Evolutionary conservation across 2,329 filamentous ascomycete genomes (phyloP).

Genomic region (Verruconis gallopava): DNA sequence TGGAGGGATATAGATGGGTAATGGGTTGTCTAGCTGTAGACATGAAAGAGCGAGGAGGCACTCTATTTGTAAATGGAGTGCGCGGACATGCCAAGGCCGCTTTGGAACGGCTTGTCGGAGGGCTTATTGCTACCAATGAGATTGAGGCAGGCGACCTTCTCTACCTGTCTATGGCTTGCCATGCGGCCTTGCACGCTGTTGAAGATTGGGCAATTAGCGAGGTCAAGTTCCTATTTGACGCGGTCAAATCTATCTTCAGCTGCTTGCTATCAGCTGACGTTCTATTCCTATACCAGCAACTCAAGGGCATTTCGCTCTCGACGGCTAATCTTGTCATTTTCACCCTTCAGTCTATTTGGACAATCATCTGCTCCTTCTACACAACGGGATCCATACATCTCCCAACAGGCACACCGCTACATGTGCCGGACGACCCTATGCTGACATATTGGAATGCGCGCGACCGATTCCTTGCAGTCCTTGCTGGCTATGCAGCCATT

Average conservation of each 20-base stretch:
- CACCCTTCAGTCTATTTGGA: slow-evolving; percentile 1
- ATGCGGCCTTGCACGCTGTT: slow-evolving; percentile 3
- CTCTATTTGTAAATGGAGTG: not conserved
- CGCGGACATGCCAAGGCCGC: slow-evolving; percentile 3
- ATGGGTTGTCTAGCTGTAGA: slow-evolving; percentile 4
- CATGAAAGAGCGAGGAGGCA: not conserved
- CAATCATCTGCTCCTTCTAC: not conserved
- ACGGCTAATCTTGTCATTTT: not conserved
- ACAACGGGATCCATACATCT: slow-evolving; percentile 4
- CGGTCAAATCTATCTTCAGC: not conserved
- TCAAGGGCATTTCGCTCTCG: not conserved
- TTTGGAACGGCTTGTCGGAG: slow-evolving; percentile 2
- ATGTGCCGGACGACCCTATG: slow-evolving; percentile 22
- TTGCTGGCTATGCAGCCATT: slow-evolving; percentile 69
- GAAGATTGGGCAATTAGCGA: slow-evolving; percentile 1
- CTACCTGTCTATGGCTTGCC: slow-evolving; percentile 9
- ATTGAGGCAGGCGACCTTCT: slow-evolving; percentile 8
- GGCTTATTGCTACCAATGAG: slow-evolving; percentile 3
- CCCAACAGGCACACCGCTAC: slow-evolving; percentile 2
- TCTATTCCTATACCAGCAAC: not conserved
- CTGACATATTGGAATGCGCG: slow-evolving; percentile 32
- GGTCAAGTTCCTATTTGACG: not conserved
- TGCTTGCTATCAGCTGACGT: not conserved
- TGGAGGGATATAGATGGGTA: not conserved
- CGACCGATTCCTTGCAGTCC: slow-evolving; percentile 58